Percentiles rank a stretch among this genome's conserved stretches.
phyloP scores from a whole-genome alignment of 2,329 filamentous ascomycete species.

The Sphaerulina populicola region DNA sequence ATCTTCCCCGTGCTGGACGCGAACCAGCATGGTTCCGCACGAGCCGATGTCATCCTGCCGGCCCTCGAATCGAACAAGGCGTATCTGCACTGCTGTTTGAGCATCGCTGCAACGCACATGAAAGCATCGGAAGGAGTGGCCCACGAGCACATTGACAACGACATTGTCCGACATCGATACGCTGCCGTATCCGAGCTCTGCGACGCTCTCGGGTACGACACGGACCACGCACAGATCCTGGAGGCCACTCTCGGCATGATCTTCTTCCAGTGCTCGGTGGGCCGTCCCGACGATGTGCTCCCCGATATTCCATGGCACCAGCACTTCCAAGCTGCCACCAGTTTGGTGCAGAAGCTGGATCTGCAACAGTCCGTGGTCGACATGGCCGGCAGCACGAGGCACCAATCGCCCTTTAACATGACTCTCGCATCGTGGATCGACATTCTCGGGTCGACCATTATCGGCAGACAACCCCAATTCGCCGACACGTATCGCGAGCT shows the following conservation, averaged over 20 bases:
- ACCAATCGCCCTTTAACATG: constrained; percentile 86
- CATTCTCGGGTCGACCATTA: constrained; percentile 89
- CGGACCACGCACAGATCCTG: constrained; percentile 77
- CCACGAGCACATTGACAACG: constrained; percentile 69
- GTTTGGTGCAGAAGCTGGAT: constrained; percentile 75
- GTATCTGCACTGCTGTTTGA: constrained; percentile 92
- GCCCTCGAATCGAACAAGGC: constrained; percentile 84
- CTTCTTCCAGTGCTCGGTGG: constrained; percentile 90
- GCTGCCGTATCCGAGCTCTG: constrained; percentile 80
- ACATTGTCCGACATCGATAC: constrained; percentile 87
- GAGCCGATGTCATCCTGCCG: constrained; percentile 74
- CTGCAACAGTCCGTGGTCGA: constrained; percentile 59
- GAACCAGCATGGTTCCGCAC: constrained; percentile 75
- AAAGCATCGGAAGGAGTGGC: constrained; percentile 64
- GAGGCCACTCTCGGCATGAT: constrained; percentile 92
- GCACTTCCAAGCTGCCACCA: constrained; percentile 86
- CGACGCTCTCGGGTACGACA: constrained; percentile 68
- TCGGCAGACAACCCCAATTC: constrained; percentile 74
- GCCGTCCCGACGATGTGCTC: constrained; percentile 71
- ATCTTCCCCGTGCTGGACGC: constrained; percentile 89
- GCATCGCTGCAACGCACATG: constrained; percentile 83
- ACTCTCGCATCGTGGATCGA: constrained; percentile 91
- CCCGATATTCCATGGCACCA: constrained; percentile 94
- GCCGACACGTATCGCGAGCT: constrained; percentile 94
- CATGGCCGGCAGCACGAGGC: constrained; percentile 26